Conservation (phyloP, 2,329 filamentous ascomycete genomes). For the Rhynchosporium secalis region DNA sequence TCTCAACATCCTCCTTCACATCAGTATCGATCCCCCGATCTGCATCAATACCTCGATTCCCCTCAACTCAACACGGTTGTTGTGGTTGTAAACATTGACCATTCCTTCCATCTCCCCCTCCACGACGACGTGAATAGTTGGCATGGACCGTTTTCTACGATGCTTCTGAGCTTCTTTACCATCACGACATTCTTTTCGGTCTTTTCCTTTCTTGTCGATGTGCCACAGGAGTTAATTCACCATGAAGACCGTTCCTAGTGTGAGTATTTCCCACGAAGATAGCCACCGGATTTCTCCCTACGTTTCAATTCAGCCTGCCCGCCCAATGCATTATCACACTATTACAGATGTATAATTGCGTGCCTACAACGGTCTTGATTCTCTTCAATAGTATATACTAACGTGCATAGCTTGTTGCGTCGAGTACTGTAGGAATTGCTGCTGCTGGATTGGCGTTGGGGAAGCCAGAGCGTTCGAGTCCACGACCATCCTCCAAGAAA, state of each 20-base stretch:
- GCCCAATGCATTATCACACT: not conserved
- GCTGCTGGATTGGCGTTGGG: conserved; percentile 39
- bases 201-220: conserved; percentile 30
- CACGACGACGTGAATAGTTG: conserved; percentile 23
- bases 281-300: not conserved
- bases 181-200: conserved; percentile 29
- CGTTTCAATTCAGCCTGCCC: not conserved
- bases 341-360: not conserved
- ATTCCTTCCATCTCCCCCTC: conserved; percentile 11
- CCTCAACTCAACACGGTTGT: conserved; percentile 3
- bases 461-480: conserved; percentile 34
- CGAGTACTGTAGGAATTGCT: conserved; percentile 41
- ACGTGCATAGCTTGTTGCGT: conserved; percentile 39
- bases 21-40: not conserved
- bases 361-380: not conserved
- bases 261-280: conserved; percentile 30
- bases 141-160: conserved; percentile 35
- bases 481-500: conserved; percentile 38
- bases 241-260: conserved; percentile 40
- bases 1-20: not conserved
- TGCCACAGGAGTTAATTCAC: conserved; percentile 25
- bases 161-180: conserved; percentile 33
- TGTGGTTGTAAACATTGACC: conserved; percentile 9
- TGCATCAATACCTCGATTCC: conserved; percentile 5
- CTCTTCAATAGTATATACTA: conserved; percentile 19